Conservation (phyloP, 768 basidiomycete genomes). For the Chiua virens region DNA sequence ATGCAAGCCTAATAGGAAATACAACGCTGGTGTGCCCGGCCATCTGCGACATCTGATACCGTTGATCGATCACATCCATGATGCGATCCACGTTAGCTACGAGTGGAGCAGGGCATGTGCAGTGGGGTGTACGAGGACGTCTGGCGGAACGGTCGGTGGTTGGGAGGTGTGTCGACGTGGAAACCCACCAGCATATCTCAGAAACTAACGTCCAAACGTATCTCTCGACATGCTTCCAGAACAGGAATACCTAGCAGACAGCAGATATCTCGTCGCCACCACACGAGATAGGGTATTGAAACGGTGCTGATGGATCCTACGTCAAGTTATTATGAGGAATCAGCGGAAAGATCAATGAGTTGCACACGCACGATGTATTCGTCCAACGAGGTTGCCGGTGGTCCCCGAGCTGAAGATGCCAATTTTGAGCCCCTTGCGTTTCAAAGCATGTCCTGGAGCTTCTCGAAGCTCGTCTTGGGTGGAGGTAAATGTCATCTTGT, state of each 20-base stretch:
- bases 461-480: conserved; percentile 92
- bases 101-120: conserved; percentile 87
- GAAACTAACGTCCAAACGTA: conserved; percentile 94
- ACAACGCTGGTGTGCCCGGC: conserved; percentile 95
- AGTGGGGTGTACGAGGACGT: conserved; percentile 87
- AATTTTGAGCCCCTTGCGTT: conserved; percentile 77
- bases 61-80: conserved; percentile 81
- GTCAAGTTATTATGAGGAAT: neutral
- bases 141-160: conserved; percentile 35
- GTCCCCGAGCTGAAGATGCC: conserved; percentile 91
- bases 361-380: conserved; percentile 67
- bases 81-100: conserved; percentile 85
- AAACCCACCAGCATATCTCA: conserved; percentile 83
- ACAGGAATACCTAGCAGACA: conserved; percentile 97
- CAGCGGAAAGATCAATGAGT: neutral
- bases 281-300: conserved; percentile 98
- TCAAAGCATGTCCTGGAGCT: conserved; percentile 90
- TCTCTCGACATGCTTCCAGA: conserved; percentile 91
- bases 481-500: conserved; percentile 86
- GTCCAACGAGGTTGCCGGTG: conserved; percentile 86
- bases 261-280: conserved; percentile 99
- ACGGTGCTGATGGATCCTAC: conserved; percentile 81
- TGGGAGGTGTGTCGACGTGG: no score
- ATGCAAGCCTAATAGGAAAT: conserved; percentile 92
- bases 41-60: conserved; percentile 97